Base-by-base conservation (phyloP, 2,329 filamentous ascomycete genomes). In the Fusarium brachygibbosum region DNA sequence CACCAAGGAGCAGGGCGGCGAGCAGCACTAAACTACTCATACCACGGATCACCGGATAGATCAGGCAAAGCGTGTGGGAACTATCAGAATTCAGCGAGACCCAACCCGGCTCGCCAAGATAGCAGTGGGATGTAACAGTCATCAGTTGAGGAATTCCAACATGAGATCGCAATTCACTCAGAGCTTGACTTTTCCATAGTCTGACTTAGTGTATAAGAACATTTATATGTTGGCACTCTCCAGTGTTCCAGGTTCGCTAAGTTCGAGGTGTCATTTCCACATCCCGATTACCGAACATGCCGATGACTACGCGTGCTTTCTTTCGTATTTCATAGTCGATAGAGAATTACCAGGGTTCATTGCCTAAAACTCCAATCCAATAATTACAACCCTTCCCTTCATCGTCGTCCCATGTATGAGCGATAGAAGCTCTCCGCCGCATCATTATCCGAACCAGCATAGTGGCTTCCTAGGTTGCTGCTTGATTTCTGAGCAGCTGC, bases 351-450 rank as follows among this genome's bases (percentile, higher is more conserved):
- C 57, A 52, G 49, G 57, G 59, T 68, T 69, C 54, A 67, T 48
- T 63, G 34, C 70, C 71, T 32, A 71, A 71, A 75, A 74, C 73
- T 75, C 73, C 73, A 65, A 69, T 53, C 50, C 63, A 64, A 70
- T 71, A 52, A 61, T 69, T 64, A 69, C 42, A 46, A 13, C 38
- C 49, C 38, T 56, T 41, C 41, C 60, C 13, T 71, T 82, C 77
- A 91, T 80, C 91, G 87, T 70, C 92, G 85, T 40, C 91, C 92
- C 84, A 93, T 90, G 81, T 93, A 97, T 57, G 93, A 97, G 50
- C 92, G 88, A 79, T 96, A 97, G 81, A 98, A 98, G 79, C 93
- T 93, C 76, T 97, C 94, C 2, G 92, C 90, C 17, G 91, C 90
- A 76, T 92, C 91, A 61, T 85, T 88, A 64, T 92, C 91, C 12